phyloP scores from a whole-genome alignment of 164 flowering plant species.

The Dillenia suffruticosa region DNA sequence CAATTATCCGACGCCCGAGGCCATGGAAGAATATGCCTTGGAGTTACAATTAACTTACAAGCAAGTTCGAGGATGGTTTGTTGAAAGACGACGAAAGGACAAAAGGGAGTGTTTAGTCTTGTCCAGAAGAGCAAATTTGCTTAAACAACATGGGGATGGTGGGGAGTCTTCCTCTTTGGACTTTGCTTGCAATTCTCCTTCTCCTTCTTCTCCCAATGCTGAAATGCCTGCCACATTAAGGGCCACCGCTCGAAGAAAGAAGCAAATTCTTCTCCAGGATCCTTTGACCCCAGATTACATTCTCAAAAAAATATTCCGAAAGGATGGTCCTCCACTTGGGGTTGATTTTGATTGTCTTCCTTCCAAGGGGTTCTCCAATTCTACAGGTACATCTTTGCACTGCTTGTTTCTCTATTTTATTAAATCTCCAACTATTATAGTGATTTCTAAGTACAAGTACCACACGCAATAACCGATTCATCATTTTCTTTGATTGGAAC shows the following conservation, averaged over 20 bases:
- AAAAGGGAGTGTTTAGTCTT: slow-evolving; percentile 20
- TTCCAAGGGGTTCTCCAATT: slow-evolving; percentile 21
- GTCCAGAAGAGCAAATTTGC: slow-evolving; percentile 4
- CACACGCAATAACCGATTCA: neutral
- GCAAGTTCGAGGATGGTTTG: slow-evolving; percentile 64
- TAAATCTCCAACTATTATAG: neutral
- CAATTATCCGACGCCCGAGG: slow-evolving; percentile 37
- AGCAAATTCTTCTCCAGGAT: slow-evolving; percentile 35
- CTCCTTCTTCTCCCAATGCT: too few relatives aligned
- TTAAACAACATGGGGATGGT: slow-evolving; percentile 8
- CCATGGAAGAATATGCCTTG: slow-evolving; percentile 40
- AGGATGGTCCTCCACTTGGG: slow-evolving; percentile 92
- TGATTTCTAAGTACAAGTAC: neutral
- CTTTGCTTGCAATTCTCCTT: too few relatives aligned
- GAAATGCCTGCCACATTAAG: neutral
- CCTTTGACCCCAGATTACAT: slow-evolving; percentile 46
- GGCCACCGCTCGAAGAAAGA: slow-evolving; percentile 11
- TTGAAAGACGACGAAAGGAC: slow-evolving; percentile 55
- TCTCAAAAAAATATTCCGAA: slow-evolving; percentile 60
- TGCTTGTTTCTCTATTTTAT: neutral
- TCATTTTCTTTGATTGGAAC: neutral
- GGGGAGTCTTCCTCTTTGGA: slow-evolving; percentile 1
- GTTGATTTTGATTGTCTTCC: slow-evolving; percentile 68
- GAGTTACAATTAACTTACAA: slow-evolving; percentile 45
- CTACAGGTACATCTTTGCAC: slow-evolving; percentile 25